These are phyloP conservation scores for Trametopsis cervina DNA, from an alignment of 768 basidiomycete species.

Conservation along the genomic window DNA sequence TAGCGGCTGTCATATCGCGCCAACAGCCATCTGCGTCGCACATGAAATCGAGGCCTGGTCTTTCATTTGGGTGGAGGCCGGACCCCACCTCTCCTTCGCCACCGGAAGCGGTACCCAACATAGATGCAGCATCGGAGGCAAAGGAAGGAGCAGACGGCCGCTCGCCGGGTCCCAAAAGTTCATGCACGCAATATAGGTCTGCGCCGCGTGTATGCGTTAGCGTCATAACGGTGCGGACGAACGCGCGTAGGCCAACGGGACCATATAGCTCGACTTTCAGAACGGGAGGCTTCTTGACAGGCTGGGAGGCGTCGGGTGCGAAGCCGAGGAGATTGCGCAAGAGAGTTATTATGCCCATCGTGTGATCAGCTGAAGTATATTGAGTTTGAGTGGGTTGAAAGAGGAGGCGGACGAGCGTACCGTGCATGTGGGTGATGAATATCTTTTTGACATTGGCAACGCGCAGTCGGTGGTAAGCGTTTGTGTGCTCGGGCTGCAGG, in stretches of 20 bases:
- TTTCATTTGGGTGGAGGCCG: slow-evolving; percentile 67
- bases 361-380: slow-evolving; percentile 51
- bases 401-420: too few species aligned
- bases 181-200: slow-evolving; percentile 70
- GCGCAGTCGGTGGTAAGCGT: slow-evolving; percentile 25
- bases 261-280: slow-evolving; percentile 65
- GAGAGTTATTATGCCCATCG: slow-evolving; percentile 66
- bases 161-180: slow-evolving; percentile 59
- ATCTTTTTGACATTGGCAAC: slow-evolving; percentile 52
- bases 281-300: background rate
- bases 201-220: slow-evolving; percentile 58
- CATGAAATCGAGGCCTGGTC: slow-evolving; percentile 51
- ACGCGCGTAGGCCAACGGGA: slow-evolving; percentile 67
- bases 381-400: too few species aligned
- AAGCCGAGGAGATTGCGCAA: slow-evolving; percentile 49
- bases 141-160: too few species aligned
- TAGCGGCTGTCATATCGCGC: slow-evolving; percentile 48
- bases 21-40: slow-evolving; percentile 57
- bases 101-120: too few species aligned
- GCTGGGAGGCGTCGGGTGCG: slow-evolving; percentile 24
- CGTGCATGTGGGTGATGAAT: slow-evolving; percentile 84
- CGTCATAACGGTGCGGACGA: slow-evolving; percentile 63
- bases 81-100: too few species aligned
- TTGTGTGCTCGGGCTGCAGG: slow-evolving; percentile 41
- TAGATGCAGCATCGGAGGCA: too few species aligned